A percentile compares a stretch with the other conserved stretches of the same genome.
These are phyloP conservation scores for Termitomyces heimii DNA, from an alignment of 768 basidiomycete species.

Conservation along the genomic window DNA sequence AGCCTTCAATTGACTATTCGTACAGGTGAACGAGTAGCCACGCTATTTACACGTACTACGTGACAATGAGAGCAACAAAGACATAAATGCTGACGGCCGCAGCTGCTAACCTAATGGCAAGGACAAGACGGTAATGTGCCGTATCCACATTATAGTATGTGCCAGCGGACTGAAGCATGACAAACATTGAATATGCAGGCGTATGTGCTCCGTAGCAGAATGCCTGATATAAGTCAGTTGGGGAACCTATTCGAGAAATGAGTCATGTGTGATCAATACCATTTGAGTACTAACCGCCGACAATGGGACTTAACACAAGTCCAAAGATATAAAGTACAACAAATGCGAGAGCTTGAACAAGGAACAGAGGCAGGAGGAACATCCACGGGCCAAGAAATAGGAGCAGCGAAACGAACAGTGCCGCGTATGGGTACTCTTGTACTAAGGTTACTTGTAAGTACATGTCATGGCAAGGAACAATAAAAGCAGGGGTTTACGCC, in stretches of 20 bases:
- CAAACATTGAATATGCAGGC: constrained; percentile 15
- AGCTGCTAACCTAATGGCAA: constrained; percentile 29
- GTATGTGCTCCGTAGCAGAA: constrained; percentile 20
- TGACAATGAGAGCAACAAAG: constrained; percentile 8
- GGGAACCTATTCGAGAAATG: constrained; percentile 15
- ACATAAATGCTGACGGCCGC: constrained; percentile 15
- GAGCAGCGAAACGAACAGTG: constrained; percentile 8
- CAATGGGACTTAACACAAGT: constrained; percentile 13
- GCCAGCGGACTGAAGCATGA: constrained; percentile 19
- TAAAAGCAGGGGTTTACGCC: background rate
- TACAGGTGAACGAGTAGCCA: background rate
- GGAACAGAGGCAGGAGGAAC: constrained; percentile 16
- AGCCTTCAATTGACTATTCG: background rate
- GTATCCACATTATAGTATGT: constrained; percentile 34
- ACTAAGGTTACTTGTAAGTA: constrained; percentile 5
- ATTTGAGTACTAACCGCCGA: constrained; percentile 14
- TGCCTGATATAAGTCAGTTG: constrained; percentile 17
- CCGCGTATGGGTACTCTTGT: constrained; percentile 10
- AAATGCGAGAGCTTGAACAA: constrained; percentile 14
- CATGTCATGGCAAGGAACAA: background rate
- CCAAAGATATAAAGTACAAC: constrained; percentile 11
- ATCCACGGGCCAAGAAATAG: constrained; percentile 20
- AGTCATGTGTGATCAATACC: background rate
- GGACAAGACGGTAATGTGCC: constrained; percentile 60
- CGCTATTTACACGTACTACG: background rate